Evolutionary conservation across 768 basidiomycete species (phyloP), one percentile per base, ranked within the genome.

Genomic region (Pleurotus tuoliensis): DNA sequence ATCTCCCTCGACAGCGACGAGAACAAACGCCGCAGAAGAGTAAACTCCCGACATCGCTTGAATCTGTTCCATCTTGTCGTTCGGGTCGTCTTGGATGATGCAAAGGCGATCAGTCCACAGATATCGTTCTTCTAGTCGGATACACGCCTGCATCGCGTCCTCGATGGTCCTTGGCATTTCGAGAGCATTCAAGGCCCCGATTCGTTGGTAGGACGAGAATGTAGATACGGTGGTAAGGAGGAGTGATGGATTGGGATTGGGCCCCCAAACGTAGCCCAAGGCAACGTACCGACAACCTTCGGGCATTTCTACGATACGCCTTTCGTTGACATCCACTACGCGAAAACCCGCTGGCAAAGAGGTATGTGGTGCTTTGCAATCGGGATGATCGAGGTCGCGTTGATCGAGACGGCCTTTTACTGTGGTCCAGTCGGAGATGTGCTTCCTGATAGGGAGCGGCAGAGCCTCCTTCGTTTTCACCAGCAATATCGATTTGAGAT

Each of bases 131-230:
- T 37, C 34, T 41, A 52, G 27, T 22, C 5, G n/a, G n/a, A 5
- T 11, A 20, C 39, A 52, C 4, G n/a, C 51, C 8, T 4, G 34
- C 51, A 52, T 52, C 15, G 50, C 34, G 24, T 52, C 50, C 22
- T 52, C 50, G 22, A 52, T 52, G 20, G 50, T 52, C 22, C 40
- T 52, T n/a, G 50, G 50, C 50, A 52, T 52, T 20, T 22, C 3
- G 9, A 5, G 15, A 40, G 39, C 15, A 40, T 13, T 11, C 9
- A 52, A 22, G 4, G 38, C 50, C 8, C 50, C 50, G 12, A 20
- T 11, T 20, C 4, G 16, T 11, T 24, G 15, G 1, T 39, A 52
- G 2, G 50, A 38, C 8, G 11, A 9, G n/a, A 52, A 39, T 18
- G 34, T 37, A 13, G 38, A 38, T 9, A 8, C 16, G 1, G 50